Base-by-base conservation (phyloP, 495 filamentous ascomycete genomes). In the Terfezia claveryi region DNA sequence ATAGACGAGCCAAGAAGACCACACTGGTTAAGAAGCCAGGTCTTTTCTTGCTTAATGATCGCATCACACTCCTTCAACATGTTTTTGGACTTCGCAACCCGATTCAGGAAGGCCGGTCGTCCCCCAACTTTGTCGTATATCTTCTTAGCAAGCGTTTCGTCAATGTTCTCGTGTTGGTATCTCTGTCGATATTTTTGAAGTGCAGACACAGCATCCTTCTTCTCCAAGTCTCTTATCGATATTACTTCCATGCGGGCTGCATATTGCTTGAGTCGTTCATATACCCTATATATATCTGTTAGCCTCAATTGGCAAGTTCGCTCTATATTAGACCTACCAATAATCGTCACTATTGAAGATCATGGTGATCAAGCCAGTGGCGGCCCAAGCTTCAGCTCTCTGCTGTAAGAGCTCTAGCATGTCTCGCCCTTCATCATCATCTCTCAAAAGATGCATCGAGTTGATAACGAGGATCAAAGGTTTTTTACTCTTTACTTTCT, bases 341-440 rank as follows among this genome's bases (percentile, higher is more conserved):
- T 94, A 98, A 61, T 95, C 89, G 62, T 98, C 91, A 55, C 77
- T 84, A 66, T 94, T 94, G 61, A 96, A 80, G 8, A 98, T 78
- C 57, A 93, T 80, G 0, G 89, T 95, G 12, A 88, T 81, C 1
- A 98, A 73, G 57, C 84, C 86, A 38, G 80, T 78, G 7, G 88
- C 88, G 3, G 91, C 89, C 91, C 91, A 98, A 61, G 85, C 80
- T 66, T 98, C 92, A 0, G 91, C 91, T 27, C 87, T 78, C 67
- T 98, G 91, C 66, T 98, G 91, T 17, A 98, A 80, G 51, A 96
- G 77, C 67, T 98, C 91, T 6, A 98, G 76, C 17, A 98, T 72
- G 67, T 95, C 85, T 53, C 80, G 81, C 44, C 91, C 91, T 61
- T 87, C 83, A 14, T 91, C 83, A 62, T 96, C 84, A 68, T 95